Evolutionary conservation across 2,329 filamentous ascomycete genomes (phyloP).

Genomic region (Aspergillus alliaceus): DNA sequence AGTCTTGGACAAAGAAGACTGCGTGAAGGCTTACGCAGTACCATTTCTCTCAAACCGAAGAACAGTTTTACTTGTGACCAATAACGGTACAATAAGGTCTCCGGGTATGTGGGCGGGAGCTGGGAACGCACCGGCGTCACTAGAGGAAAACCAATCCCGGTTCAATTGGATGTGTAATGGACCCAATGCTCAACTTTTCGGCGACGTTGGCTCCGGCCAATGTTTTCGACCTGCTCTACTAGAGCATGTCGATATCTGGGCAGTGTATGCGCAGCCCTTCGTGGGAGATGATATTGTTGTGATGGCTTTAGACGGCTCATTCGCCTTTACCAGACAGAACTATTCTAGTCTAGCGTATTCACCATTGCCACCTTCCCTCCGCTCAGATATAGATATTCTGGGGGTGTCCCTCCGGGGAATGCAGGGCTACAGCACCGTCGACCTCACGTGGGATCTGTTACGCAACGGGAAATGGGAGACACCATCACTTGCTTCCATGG

Average conservation of each 20-base stretch:
- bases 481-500: background rate
- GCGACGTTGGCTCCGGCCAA: background rate
- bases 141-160: background rate
- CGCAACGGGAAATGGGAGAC: background rate
- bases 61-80: background rate
- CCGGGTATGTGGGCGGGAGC: background rate
- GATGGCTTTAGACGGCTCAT: background rate
- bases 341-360: background rate
- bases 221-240: background rate
- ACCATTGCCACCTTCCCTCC: background rate
- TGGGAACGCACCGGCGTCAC: background rate
- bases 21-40: too few relatives aligned
- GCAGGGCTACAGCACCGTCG: background rate
- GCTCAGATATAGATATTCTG: fast-evolving
- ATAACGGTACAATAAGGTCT: background rate
- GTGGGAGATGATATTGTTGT: background rate
- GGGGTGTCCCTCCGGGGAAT: background rate
- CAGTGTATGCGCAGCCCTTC: background rate
- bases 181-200: background rate
- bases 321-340: background rate
- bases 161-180: background rate
- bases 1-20: too few relatives aligned
- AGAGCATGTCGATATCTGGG: background rate
- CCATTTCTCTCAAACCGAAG: background rate
- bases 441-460: background rate